phyloP scores from a whole-genome alignment of 371 early-diverging fungal species.

The Rhizopus delemar region DNA sequence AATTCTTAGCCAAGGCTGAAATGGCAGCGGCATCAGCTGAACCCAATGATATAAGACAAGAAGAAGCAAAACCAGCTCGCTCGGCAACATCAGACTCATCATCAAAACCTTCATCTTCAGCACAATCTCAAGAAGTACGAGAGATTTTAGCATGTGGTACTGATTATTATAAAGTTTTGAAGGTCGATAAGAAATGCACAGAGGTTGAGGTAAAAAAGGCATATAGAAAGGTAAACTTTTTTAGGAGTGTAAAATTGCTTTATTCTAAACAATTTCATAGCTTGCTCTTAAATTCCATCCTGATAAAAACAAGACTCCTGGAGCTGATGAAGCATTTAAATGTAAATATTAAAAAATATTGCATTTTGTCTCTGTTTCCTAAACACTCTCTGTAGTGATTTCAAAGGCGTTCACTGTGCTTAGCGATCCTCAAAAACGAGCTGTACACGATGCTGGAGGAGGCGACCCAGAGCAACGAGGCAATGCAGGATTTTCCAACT shows the following conservation, averaged over 20 bases:
- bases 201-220: constrained; percentile 94
- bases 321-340: constrained; percentile 97
- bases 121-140: constrained; percentile 77
- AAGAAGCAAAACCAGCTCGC: neutral
- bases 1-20: constrained; percentile 59
- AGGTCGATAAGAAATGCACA: constrained; percentile 76
- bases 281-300: constrained; percentile 96
- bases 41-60: constrained; percentile 1
- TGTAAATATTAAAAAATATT: constrained; percentile 42
- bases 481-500: constrained; percentile 19
- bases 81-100: neutral
- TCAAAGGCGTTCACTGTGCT: constrained; percentile 90
- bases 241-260: neutral
- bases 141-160: constrained; percentile 69
- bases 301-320: constrained; percentile 95
- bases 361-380: constrained; percentile 1
- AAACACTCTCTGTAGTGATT: constrained; percentile 57
- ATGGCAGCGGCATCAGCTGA: constrained; percentile 23
- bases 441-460: constrained; percentile 85
- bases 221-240: constrained; percentile 81
- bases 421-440: constrained; percentile 86
- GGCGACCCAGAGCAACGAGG: constrained; percentile 65
- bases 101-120: constrained; percentile 17
- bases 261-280: constrained; percentile 33
- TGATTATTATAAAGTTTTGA: constrained; percentile 90